A percentile compares a stretch with the other conserved stretches of the same genome.
Evolutionary conservation across 148 eudicot genomes (phyloP).

Genomic region (Silene uniflora): DNA sequence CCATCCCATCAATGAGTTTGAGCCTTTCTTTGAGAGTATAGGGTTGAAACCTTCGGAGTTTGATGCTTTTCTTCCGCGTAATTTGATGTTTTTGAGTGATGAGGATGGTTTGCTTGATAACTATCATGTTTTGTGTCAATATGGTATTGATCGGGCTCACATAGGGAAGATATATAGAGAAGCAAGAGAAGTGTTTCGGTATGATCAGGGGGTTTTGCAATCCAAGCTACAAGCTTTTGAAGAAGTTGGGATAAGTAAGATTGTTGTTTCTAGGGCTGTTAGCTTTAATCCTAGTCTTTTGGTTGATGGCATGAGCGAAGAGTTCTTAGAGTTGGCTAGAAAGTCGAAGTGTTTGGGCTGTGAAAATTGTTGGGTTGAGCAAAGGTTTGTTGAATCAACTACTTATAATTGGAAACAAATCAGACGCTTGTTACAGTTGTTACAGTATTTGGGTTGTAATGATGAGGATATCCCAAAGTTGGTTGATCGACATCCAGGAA

Average conservation of each 20-base stretch:
- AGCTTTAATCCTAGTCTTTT: conserved; percentile 50
- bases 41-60: conserved; percentile 57
- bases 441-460: conserved; percentile 36
- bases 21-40: conserved; percentile 81
- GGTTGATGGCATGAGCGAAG: conserved; percentile 30
- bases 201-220: conserved; percentile 41
- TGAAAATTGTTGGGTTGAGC: conserved; percentile 47
- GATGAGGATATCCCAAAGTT: conserved; percentile 34
- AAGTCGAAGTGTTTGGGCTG: conserved; percentile 39
- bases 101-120: conserved; percentile 50
- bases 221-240: conserved; percentile 49
- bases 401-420: conserved; percentile 56
- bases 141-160: conserved; percentile 44
- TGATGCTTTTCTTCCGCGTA: conserved; percentile 39
- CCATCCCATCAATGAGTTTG: conserved; percentile 74
- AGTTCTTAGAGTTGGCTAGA: conserved; percentile 29
- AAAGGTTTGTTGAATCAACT: conserved; percentile 33
- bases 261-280: conserved; percentile 40
- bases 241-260: conserved; percentile 39
- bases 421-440: conserved; percentile 39
- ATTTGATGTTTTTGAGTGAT: conserved; percentile 54
- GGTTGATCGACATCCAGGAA: conserved; percentile 36
- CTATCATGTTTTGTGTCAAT: conserved; percentile 53
- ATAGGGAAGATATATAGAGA: conserved; percentile 61
- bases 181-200: conserved; percentile 52